A percentile compares a stretch with the other conserved stretches of the same genome.
Evolutionary conservation across 306 rosid genomes (phyloP).

Genomic region (Vicia villosa): DNA sequence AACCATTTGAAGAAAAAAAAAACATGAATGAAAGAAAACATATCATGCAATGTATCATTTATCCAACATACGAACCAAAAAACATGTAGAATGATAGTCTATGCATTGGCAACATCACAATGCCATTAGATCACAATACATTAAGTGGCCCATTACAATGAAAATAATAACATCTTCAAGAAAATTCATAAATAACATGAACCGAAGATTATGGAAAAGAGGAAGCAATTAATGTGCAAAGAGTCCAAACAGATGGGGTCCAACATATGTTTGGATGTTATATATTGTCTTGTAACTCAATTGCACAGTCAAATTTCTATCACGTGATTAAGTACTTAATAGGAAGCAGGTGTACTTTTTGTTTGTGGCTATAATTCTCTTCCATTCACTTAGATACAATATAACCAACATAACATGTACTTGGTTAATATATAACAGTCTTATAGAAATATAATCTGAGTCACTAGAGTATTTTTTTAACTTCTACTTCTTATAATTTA

Average conservation of each 20-base stretch:
- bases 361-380: not conserved
- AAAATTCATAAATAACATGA: not conserved
- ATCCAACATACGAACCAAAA: not conserved
- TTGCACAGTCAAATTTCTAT: constrained; percentile 40
- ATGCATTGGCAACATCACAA: not conserved
- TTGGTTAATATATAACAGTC: too few species aligned
- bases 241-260: constrained; percentile 56
- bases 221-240: constrained; percentile 11
- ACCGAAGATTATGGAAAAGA: constrained; percentile 5
- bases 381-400: not conserved
- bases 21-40: too few species aligned
- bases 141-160: constrained; percentile 22
- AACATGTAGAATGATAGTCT: not conserved
- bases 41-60: too few species aligned
- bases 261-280: constrained; percentile 40
- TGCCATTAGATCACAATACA: constrained; percentile 35
- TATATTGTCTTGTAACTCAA: constrained; percentile 37
- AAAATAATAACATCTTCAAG: not conserved
- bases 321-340: constrained; percentile 47
- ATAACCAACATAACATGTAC: not conserved
- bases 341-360: constrained; percentile 7
- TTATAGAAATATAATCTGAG: not conserved
- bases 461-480: not conserved
- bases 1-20: too few species aligned
- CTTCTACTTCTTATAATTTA: too few species aligned